Conservation (phyloP, 805 yeast species). For the fission yeast (Schizosaccharomyces pombe) region ASM294v3 CU329670.1:877001-877500, state of each 20-base stretch:
- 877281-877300: slow-evolving; percentile 45
- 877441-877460: slow-evolving; percentile 71
- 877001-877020: slow-evolving; percentile 94
- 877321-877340: slow-evolving; percentile 72
- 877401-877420: slow-evolving; percentile 88
- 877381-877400: slow-evolving; percentile 88
- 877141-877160: background rate
- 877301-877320: slow-evolving; percentile 70
- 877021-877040: slow-evolving; percentile 50
- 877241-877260: slow-evolving; percentile 81
- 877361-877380: slow-evolving; percentile 61
- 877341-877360: slow-evolving; percentile 81
- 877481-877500: slow-evolving; percentile 94
- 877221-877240: slow-evolving; percentile 83
- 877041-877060: slow-evolving; percentile 5
- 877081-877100: slow-evolving; percentile 66
- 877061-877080: slow-evolving; percentile 40
- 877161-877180: slow-evolving; percentile 27
- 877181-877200: slow-evolving; percentile 86
- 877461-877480: slow-evolving; percentile 89
- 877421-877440: slow-evolving; percentile 76
- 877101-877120: slow-evolving; percentile 12
- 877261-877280: slow-evolving; percentile 52
- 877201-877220: slow-evolving; percentile 83
- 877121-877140: too few species aligned